phyloP scores from a whole-genome alignment of 2,329 filamentous ascomycete genomes.

The Anthostomella pinea region DNA sequence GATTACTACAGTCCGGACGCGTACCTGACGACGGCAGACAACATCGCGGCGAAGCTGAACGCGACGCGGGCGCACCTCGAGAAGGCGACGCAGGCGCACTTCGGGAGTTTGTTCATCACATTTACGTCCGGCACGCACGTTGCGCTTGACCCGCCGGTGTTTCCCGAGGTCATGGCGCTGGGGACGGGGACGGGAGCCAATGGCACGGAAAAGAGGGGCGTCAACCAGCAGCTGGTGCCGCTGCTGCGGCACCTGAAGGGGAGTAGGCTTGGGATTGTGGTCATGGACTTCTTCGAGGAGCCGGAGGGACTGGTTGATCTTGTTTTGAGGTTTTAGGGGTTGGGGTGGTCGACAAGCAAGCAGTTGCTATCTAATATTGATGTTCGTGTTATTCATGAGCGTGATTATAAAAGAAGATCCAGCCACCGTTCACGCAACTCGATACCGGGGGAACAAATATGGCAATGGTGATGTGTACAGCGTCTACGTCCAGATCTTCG shows the following conservation, averaged over 20 bases:
- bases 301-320: slow-evolving; percentile 39
- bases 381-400: no score
- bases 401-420: no score
- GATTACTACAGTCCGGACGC: slow-evolving; percentile 45
- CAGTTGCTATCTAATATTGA: no score
- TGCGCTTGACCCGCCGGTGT: slow-evolving; percentile 36
- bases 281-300: slow-evolving; percentile 50
- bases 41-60: slow-evolving; percentile 44
- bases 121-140: slow-evolving; percentile 45
- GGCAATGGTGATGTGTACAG: no score
- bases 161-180: slow-evolving; percentile 44
- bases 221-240: slow-evolving; percentile 42
- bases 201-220: slow-evolving; percentile 38
- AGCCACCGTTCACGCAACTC: no score
- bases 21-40: slow-evolving; percentile 30
- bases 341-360: no score
- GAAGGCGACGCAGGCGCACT: slow-evolving; percentile 31
- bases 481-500: no score
- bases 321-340: slow-evolving; percentile 30
- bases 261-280: slow-evolving; percentile 47
- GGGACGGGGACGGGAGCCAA: slow-evolving; percentile 34
- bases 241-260: slow-evolving; percentile 37
- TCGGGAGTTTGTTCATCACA: slow-evolving; percentile 44
- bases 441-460: no score
- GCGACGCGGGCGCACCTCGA: slow-evolving; percentile 39